phyloP scores from a whole-genome alignment of 192 early-diverging fungal genomes.

The Helicostylum pulchrum region DNA sequence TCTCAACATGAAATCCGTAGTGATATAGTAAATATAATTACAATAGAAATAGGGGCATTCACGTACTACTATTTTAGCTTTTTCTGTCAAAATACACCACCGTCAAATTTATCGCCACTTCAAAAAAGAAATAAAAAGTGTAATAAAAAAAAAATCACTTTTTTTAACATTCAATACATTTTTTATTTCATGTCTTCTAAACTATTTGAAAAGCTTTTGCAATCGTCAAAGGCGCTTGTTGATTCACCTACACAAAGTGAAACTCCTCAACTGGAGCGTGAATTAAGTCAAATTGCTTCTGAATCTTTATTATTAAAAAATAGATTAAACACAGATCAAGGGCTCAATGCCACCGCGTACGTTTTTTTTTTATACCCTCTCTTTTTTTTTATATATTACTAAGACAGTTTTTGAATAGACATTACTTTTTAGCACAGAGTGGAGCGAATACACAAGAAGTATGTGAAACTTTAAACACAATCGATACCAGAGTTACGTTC shows the following conservation, averaged over 20 bases:
- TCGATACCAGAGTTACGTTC: neutral
- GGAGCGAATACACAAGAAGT: constrained; percentile 10
- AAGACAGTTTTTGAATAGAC: neutral
- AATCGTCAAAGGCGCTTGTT: neutral
- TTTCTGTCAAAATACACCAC: no score
- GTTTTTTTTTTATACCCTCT: neutral
- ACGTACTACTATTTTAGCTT: no score
- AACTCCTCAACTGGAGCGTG: neutral
- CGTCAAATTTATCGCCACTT: no score
- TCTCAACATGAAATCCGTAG: no score
- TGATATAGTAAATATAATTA: no score
- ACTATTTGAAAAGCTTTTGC: neutral
- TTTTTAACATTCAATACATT: neutral
- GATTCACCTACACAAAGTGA: neutral
- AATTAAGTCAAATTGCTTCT: constrained; percentile 4
- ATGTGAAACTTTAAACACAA: neutral
- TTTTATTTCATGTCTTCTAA: constrained; percentile 9
- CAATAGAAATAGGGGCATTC: no score
- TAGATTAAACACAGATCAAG: neutral
- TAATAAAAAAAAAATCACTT: neutral
- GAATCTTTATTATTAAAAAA: constrained; percentile 3
- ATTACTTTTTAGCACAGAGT: constrained; percentile 13
- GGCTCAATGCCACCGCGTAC: constrained; percentile 2
- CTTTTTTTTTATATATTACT: neutral
- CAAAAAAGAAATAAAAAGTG: no score